Conservation (phyloP, 805 yeast species). For the Candida parachauliodes region DNA sequence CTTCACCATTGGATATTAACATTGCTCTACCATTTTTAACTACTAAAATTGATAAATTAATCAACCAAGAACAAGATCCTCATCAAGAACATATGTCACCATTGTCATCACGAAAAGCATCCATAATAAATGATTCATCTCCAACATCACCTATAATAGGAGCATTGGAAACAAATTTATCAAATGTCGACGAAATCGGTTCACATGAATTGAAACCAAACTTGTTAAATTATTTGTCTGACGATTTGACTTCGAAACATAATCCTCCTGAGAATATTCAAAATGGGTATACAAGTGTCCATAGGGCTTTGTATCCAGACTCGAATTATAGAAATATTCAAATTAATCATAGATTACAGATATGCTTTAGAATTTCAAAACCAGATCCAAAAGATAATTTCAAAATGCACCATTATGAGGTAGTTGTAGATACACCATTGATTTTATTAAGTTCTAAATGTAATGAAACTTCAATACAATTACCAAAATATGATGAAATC, state of each 20-base stretch:
- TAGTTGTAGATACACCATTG: constrained; percentile 75
- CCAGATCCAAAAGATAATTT: constrained; percentile 45
- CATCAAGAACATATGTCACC: constrained; percentile 1
- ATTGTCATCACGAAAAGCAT: constrained; percentile 25
- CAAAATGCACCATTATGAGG: constrained; percentile 72
- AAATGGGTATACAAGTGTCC: constrained; percentile 31
- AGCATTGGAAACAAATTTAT: constrained; percentile 34
- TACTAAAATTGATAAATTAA: constrained; percentile 30
- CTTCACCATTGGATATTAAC: constrained; percentile 42
- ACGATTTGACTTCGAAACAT: constrained; percentile 14
- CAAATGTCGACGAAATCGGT: constrained; percentile 20
- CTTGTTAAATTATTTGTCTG: constrained; percentile 27
- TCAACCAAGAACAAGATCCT: constrained; percentile 15
- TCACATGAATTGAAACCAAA: constrained; percentile 23
- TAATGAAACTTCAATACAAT: constrained; percentile 36
- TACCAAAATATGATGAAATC: constrained; percentile 37
- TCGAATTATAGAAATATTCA: constrained; percentile 59
- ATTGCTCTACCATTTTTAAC: constrained; percentile 43
- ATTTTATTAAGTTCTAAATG: constrained; percentile 42
- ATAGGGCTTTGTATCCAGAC: constrained; percentile 56
- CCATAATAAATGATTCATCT: constrained; percentile 15
- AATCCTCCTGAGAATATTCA: constrained; percentile 24
- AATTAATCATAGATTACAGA: constrained; percentile 65
- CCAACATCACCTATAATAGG: constrained; percentile 38
- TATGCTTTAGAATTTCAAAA: constrained; percentile 64